These are phyloP conservation scores for Phytophthora litchii DNA, from an alignment of 352 stramenopile genomes.

Conservation along the genomic window DNA sequence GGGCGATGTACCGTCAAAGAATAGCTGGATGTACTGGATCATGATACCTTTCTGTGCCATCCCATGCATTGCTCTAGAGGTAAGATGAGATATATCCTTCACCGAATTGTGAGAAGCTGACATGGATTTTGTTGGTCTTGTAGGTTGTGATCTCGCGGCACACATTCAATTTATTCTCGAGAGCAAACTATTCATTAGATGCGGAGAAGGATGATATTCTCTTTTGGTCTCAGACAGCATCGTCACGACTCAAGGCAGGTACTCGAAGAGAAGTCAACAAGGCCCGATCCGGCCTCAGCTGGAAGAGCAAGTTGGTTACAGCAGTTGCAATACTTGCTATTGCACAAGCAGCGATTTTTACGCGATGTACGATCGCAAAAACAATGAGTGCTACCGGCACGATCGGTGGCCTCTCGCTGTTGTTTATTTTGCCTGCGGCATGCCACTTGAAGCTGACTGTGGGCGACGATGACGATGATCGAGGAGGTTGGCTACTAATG, in stretches of 20 bases:
- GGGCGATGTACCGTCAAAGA: conserved; percentile 25
- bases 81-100: conserved; percentile 8
- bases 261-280: neutral
- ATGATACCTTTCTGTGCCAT: conserved; percentile 47
- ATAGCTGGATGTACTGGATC: conserved; percentile 49
- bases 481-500: conserved; percentile 32
- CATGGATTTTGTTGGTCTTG: conserved; percentile 4
- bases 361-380: conserved; percentile 27
- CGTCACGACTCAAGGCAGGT: conserved; percentile 9
- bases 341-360: conserved; percentile 50
- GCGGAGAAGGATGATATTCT: conserved; percentile 39
- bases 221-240: conserved; percentile 40
- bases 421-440: conserved; percentile 57
- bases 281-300: conserved; percentile 8
- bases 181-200: conserved; percentile 17
- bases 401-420: conserved; percentile 43
- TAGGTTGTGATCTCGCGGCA: conserved; percentile 58
- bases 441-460: conserved; percentile 52
- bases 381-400: conserved; percentile 52
- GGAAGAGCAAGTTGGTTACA: conserved; percentile 28
- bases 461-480: conserved; percentile 21
- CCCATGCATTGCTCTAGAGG: conserved; percentile 54
- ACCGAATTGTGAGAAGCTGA: neutral
- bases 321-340: conserved; percentile 33
- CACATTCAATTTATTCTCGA: conserved; percentile 45